Base-by-base conservation (phyloP, 208 protist genomes). In the Trypanosoma caninum region DNA sequence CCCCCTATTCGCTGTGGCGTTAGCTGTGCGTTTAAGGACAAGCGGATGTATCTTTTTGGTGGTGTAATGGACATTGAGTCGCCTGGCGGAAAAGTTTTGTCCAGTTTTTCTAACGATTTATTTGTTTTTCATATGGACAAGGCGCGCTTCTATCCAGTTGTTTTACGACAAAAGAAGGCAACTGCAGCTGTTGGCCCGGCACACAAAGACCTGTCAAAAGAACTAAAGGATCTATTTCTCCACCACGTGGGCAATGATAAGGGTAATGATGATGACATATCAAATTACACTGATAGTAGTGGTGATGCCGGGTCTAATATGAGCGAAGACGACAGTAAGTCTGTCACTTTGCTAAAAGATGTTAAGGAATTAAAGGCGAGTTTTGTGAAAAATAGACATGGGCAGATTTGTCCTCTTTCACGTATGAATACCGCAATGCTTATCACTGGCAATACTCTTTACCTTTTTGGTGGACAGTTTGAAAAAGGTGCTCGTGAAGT, bases 111-210 rank as follows among this genome's bases (percentile, higher is more conserved):
- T 72, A 95, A 94, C 59, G 92, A 97, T 42, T 76, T 97, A 25
- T 95, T 90, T 58, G 75, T 93, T 6, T 94, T 95, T 52, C 87
- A 97, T 74, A 91, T 95, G 86, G 85, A 95, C 53, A 83, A 76
- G 2, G 74, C 89, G 59, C 76, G 86, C 22, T 97, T 93, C 56
- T 97, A 89, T 66, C 91, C 91, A 4, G 69, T 94, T 22, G 78
- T 92, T 50, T 73, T 97, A 25, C 80, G 79, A 6, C 55, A 62
- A 8, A 65, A 59, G 18, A 40, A 46, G 27, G 58, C 69, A 13
- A 65, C 57, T 46, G 69, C 56, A 18, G 34, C 2, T 20, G 57
- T 22, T 20, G 37, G 30, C 9, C 53, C 47, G 13, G 59, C 47
- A 37, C 41, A 33, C 20, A 42, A 30, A 16, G 76, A 84, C 48